Conservation (phyloP, 106 monocot genomes). For the Dioscorea dumetorum region DNA sequence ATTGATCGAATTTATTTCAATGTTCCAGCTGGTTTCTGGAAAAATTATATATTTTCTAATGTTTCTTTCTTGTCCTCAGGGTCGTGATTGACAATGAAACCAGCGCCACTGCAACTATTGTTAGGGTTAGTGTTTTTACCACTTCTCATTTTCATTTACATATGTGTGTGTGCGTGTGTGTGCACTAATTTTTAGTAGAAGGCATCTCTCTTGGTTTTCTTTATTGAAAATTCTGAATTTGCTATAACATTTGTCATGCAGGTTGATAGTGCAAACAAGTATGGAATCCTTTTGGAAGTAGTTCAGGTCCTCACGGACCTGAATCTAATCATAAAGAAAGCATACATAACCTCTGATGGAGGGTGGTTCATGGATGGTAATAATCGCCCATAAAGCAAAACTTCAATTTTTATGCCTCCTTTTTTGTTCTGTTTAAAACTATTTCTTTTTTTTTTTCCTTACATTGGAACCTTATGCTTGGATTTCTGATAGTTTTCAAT, state of each 20-base stretch:
- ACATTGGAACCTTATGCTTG: no score
- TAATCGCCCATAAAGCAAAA: no score
- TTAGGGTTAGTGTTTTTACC: background rate
- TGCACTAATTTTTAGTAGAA: background rate
- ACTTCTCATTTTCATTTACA: background rate
- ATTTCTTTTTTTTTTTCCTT: no score
- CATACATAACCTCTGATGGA: conserved; percentile 29
- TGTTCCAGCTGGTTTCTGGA: background rate
- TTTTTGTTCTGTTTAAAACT: no score
- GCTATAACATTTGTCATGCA: background rate
- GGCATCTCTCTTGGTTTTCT: no score
- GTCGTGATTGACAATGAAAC: conserved; percentile 8
- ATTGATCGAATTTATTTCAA: background rate
- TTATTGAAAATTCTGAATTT: no score
- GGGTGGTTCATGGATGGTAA: conserved; percentile 42
- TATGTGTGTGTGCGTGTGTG: no score
- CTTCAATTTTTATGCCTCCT: no score
- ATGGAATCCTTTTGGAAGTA: conserved; percentile 33
- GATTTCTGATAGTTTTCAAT: conserved; percentile 21
- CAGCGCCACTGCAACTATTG: conserved; percentile 1
- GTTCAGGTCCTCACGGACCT: conserved; percentile 31
- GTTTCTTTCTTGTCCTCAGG: background rate
- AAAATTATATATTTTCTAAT: background rate
- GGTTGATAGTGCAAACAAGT: conserved; percentile 27
- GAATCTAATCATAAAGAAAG: conserved; percentile 27